A percentile compares a stretch with the other conserved stretches of the same genome.
These are phyloP conservation scores for Arachis monticola DNA, from an alignment of 331 rosid species.

Conservation along the genomic window DNA sequence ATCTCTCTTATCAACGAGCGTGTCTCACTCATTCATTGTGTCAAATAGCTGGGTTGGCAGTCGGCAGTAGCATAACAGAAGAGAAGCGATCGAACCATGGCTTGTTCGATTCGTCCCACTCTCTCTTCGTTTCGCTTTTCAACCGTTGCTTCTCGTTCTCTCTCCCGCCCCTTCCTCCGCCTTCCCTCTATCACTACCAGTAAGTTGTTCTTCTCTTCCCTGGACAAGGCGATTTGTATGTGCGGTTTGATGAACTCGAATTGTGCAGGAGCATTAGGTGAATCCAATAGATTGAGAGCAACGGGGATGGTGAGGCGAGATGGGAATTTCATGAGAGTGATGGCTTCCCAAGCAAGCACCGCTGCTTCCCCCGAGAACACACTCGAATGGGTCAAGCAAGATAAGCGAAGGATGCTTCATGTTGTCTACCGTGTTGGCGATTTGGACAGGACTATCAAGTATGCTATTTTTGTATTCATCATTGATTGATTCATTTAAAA, in stretches of 20 bases:
- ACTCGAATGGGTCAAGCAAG: slow-evolving; percentile 92
- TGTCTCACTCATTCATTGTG: no score
- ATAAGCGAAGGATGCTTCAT: slow-evolving; percentile 85
- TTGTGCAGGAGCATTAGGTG: slow-evolving; percentile 54
- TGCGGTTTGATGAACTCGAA: slow-evolving; percentile 18
- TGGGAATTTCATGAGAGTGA: slow-evolving; percentile 46
- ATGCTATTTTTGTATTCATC: neutral
- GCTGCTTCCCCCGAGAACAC: slow-evolving; percentile 76
- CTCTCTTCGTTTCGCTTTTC: slow-evolving; percentile 66
- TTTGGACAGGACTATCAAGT: slow-evolving; percentile 95
- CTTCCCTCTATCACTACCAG: slow-evolving; percentile 47
- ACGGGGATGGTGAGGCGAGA: slow-evolving; percentile 58
- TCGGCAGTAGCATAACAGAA: neutral
- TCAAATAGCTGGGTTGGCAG: neutral
- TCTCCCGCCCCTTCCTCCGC: slow-evolving; percentile 52
- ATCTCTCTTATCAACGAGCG: no score
- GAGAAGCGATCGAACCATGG: slow-evolving; percentile 24
- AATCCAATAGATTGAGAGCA: slow-evolving; percentile 52
- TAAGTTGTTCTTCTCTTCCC: slow-evolving; percentile 42
- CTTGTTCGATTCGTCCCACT: slow-evolving; percentile 76
- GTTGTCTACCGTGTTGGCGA: slow-evolving; percentile 98
- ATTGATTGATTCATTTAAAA: slow-evolving; percentile 1
- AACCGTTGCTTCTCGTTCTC: slow-evolving; percentile 43
- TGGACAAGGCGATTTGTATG: no score
- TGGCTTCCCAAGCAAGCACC: slow-evolving; percentile 52